phyloP scores from a whole-genome alignment of 2,329 filamentous ascomycete species.

The Coniella lustricola region DNA sequence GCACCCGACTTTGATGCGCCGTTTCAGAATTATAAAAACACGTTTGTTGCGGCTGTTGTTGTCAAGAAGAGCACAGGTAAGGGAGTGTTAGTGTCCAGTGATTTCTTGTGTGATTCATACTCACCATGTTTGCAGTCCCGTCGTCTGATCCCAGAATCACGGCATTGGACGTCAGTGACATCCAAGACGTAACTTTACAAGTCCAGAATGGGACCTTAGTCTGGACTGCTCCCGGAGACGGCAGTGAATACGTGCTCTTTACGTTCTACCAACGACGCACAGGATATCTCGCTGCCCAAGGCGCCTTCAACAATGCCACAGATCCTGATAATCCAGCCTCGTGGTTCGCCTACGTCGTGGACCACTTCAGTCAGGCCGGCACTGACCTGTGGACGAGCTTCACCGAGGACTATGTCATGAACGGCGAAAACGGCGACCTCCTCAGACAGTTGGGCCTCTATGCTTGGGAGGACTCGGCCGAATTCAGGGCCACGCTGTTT shows the following conservation, averaged over 20 bases:
- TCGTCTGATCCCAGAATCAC: conserved; percentile 1
- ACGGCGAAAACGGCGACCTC: conserved; percentile 7
- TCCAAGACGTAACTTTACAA: conserved; percentile 2
- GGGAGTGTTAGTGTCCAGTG: neutral
- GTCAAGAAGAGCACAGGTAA: conserved; percentile 1
- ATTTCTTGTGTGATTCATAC: neutral
- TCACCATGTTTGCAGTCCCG: neutral
- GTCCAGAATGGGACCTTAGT: conserved; percentile 1
- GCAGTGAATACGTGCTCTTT: conserved; percentile 1
- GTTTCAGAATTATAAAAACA: conserved; percentile 5
- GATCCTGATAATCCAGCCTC: conserved; percentile 6
- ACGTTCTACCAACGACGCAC: conserved; percentile 5
- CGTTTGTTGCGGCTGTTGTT: conserved; percentile 6
- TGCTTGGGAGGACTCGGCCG: conserved; percentile 9
- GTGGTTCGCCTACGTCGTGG: conserved; percentile 7
- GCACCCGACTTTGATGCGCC: conserved; percentile 2
- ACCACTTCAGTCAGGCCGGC: conserved; percentile 7
- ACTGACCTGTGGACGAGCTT: conserved; percentile 5
- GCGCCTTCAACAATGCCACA: conserved; percentile 8
- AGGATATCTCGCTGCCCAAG: conserved; percentile 7
- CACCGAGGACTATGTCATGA: conserved; percentile 9
- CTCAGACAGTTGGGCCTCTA: conserved; percentile 3
- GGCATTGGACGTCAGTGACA: conserved; percentile 1
- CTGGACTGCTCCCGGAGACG: conserved; percentile 3
- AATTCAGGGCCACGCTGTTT: conserved; percentile 6